These are phyloP conservation scores for Takashimella koratensis DNA, from an alignment of 1,284 basidiomycete species.

Conservation along the genomic window DNA sequence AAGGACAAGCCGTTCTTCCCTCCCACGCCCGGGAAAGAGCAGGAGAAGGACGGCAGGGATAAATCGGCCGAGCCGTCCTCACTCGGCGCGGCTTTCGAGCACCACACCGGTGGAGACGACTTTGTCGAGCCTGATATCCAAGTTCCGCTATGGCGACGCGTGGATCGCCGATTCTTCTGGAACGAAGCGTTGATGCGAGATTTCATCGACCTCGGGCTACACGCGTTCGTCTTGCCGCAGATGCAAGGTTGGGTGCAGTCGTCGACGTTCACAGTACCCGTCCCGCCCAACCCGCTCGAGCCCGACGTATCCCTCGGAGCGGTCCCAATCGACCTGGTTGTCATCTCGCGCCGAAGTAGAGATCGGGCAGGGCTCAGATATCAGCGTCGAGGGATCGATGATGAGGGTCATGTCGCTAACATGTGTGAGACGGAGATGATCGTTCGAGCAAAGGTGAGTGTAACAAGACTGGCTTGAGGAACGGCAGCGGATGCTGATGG, in stretches of 20 bases:
- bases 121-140: conserved; percentile 51
- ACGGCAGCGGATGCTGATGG: conserved; percentile 4
- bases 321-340: conserved; percentile 49
- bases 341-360: conserved; percentile 53
- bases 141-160: conserved; percentile 53
- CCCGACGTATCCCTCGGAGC: conserved; percentile 17
- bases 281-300: conserved; percentile 21
- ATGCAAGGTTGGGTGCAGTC: conserved; percentile 86
- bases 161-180: conserved; percentile 55
- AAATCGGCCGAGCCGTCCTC: neutral
- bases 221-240: conserved; percentile 76
- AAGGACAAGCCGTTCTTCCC: conserved; percentile 17
- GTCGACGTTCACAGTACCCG: conserved; percentile 61
- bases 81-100: neutral
- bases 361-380: conserved; percentile 56
- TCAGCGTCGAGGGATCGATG: conserved; percentile 55
- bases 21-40: conserved; percentile 3
- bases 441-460: conserved; percentile 66
- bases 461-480: neutral
- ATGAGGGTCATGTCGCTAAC: conserved; percentile 55
- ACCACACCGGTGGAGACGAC: conserved; percentile 15
- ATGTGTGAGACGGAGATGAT: conserved; percentile 61
- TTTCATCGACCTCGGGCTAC: conserved; percentile 53
- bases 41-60: neutral
- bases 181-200: conserved; percentile 50